phyloP scores from a whole-genome alignment of 805 yeast species.

The Ascoidea rubescens region DNA sequence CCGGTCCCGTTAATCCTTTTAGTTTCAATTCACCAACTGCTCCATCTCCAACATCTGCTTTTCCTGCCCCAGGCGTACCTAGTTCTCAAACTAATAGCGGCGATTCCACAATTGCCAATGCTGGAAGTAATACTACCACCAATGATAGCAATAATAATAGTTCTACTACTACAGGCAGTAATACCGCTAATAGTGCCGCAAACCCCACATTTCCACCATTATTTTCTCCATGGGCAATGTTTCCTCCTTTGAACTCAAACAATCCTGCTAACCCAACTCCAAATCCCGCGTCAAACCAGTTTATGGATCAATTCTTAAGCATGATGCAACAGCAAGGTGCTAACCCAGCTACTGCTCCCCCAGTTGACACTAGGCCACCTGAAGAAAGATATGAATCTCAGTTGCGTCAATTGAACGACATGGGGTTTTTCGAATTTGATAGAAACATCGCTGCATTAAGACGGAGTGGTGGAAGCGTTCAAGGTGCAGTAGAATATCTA shows the following conservation, averaged over 20 bases:
- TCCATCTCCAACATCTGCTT: conserved; percentile 11
- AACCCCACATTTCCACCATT: neutral
- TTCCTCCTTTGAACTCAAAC: neutral
- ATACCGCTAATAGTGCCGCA: neutral
- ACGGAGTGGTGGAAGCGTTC: conserved; percentile 93
- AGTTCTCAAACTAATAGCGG: neutral
- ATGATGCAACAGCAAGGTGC: conserved; percentile 1
- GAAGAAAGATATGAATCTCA: conserved; percentile 67
- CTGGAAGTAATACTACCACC: conserved; percentile 5
- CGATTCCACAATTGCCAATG: conserved; percentile 3
- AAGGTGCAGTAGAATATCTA: conserved; percentile 87
- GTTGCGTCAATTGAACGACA: conserved; percentile 62
- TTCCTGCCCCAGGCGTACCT: conserved; percentile 9
- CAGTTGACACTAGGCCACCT: conserved; percentile 55
- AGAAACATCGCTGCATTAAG: conserved; percentile 83
- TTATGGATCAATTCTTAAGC: neutral
- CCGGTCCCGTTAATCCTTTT: neutral
- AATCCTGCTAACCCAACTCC: neutral
- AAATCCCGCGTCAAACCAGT: no score
- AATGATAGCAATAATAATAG: conserved; percentile 10
- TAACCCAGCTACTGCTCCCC: conserved; percentile 12
- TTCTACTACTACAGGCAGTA: neutral
- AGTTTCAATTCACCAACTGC: conserved; percentile 7
- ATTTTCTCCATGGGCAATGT: neutral
- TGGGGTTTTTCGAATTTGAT: conserved; percentile 87